Percentiles rank a stretch among this genome's conserved stretches.
phyloP scores from a whole-genome alignment of 1,139 yeast genomes.

The Candida sp. region DNA sequence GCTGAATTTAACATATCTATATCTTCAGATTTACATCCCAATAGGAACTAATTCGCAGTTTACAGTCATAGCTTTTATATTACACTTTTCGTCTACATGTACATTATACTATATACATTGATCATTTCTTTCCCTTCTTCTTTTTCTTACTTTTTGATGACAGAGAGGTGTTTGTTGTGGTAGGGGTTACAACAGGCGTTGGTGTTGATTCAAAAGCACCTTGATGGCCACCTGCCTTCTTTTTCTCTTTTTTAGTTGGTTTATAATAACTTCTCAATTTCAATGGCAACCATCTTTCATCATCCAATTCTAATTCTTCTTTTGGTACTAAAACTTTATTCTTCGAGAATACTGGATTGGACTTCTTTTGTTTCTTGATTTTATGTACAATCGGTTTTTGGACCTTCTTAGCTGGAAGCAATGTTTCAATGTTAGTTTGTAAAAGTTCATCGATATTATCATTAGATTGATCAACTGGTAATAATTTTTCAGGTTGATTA shows the following conservation, averaged over 20 bases:
- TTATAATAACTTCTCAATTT: constrained; percentile 81
- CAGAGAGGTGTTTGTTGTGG: constrained; percentile 14
- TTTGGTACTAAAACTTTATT: constrained; percentile 32
- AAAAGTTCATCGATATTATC: constrained; percentile 26
- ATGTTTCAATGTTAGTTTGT: constrained; percentile 19
- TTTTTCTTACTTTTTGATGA: constrained; percentile 40
- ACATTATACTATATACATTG: not conserved
- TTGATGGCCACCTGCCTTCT: constrained; percentile 62
- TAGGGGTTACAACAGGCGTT: constrained; percentile 12
- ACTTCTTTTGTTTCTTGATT: constrained; percentile 21
- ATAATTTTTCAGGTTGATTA: constrained; percentile 20
- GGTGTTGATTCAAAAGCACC: constrained; percentile 52
- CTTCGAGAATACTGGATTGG: constrained; percentile 33
- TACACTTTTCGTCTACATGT: not conserved
- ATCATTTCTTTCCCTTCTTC: constrained; percentile 44
- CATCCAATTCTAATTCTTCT: constrained; percentile 29
- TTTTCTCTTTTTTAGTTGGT: constrained; percentile 65
- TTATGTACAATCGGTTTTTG: constrained; percentile 10
- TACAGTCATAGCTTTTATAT: constrained; percentile 23
- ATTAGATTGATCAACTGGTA: constrained; percentile 21
- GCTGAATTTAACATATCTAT: constrained; percentile 37
- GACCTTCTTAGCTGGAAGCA: constrained; percentile 13
- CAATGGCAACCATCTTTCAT: constrained; percentile 89
- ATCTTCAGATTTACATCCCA: constrained; percentile 40
- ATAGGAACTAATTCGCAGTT: constrained; percentile 52